Conservation (phyloP, 2,329 filamentous ascomycete species). For the Talaromyces sp. region DNA sequence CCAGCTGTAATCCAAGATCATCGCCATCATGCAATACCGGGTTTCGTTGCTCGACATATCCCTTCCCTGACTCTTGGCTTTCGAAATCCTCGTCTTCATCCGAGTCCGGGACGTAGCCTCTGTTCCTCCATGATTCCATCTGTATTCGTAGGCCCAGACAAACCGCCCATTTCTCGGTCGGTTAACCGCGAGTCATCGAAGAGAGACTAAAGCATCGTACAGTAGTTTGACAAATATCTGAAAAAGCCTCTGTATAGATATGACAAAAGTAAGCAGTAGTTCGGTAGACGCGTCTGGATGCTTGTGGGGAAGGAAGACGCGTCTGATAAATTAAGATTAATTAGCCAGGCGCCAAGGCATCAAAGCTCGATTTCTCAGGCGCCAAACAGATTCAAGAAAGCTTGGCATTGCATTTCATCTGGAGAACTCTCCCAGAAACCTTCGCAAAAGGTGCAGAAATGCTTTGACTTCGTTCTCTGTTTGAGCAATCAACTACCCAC, state of each 20-base stretch:
- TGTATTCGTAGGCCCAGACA: slow-evolving; percentile 25
- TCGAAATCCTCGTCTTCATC: slow-evolving; percentile 44
- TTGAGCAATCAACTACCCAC: not conserved
- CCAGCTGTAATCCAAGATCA: not conserved
- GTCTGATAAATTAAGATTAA: not conserved
- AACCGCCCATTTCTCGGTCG: slow-evolving; percentile 34
- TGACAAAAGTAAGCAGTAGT: not conserved
- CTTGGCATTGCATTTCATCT: not conserved
- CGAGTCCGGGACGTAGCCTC: slow-evolving; percentile 50
- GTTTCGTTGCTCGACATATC: not conserved
- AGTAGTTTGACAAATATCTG: not conserved
- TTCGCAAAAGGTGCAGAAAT: not conserved
- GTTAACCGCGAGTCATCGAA: not conserved
- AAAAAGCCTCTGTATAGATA: not conserved
- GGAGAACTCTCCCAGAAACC: not conserved
- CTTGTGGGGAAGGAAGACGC: slow-evolving; percentile 13
- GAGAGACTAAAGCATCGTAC: not conserved
- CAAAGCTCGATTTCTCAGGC: not conserved
- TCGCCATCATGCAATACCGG: not conserved
- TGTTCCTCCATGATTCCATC: slow-evolving; percentile 48
- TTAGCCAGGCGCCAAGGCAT: not conserved
- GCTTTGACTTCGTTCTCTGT: not conserved
- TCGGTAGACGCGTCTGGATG: slow-evolving; percentile 2
- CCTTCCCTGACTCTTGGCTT: slow-evolving; percentile 24
- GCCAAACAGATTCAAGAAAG: not conserved